Evolutionary conservation across 2,329 filamentous ascomycete genomes (phyloP).

Genomic region (Xylaria sp.): DNA sequence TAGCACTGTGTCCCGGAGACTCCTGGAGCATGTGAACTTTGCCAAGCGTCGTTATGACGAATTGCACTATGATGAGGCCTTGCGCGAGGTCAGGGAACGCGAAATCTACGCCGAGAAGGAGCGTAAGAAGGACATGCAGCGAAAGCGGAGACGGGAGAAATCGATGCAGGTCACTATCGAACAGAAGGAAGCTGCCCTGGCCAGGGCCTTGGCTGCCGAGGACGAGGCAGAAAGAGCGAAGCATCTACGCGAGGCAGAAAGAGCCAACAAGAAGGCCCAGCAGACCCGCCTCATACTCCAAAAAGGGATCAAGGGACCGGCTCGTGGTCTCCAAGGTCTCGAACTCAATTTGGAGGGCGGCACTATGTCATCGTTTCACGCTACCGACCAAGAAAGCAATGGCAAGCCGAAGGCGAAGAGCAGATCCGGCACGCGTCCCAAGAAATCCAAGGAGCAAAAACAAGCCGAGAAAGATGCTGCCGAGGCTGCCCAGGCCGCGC

Average conservation of each 20-base stretch:
- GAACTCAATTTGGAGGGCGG: slow-evolving; percentile 80
- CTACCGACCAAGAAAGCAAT: slow-evolving; percentile 51
- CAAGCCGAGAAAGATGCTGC: slow-evolving; percentile 76
- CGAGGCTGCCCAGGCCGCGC: slow-evolving; percentile 77
- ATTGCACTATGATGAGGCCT: slow-evolving; percentile 71
- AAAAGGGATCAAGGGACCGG: slow-evolving; percentile 76
- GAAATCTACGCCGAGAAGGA: slow-evolving; percentile 95
- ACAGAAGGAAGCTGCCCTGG: slow-evolving; percentile 76
- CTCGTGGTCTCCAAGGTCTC: slow-evolving; percentile 60
- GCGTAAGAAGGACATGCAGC: slow-evolving; percentile 99
- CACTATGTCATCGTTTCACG: slow-evolving; percentile 77
- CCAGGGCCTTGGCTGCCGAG: slow-evolving; percentile 69
- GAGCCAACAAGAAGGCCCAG: slow-evolving; percentile 86
- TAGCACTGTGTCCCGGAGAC: slow-evolving; percentile 53
- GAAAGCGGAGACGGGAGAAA: slow-evolving; percentile 91
- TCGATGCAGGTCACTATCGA: slow-evolving; percentile 91
- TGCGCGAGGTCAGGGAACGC: slow-evolving; percentile 80
- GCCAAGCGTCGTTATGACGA: slow-evolving; percentile 73
- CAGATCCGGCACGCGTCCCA: slow-evolving; percentile 62
- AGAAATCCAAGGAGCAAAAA: slow-evolving; percentile 88
- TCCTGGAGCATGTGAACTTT: slow-evolving; percentile 62
- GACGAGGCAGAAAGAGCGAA: slow-evolving; percentile 79
- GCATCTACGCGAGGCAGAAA: slow-evolving; percentile 78
- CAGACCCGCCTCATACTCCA: slow-evolving; percentile 84
- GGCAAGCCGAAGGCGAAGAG: slow-evolving; percentile 46